These are phyloP conservation scores for Aspergillus uvarum DNA, from an alignment of 2,329 filamentous ascomycete species.

Conservation along the genomic window DNA sequence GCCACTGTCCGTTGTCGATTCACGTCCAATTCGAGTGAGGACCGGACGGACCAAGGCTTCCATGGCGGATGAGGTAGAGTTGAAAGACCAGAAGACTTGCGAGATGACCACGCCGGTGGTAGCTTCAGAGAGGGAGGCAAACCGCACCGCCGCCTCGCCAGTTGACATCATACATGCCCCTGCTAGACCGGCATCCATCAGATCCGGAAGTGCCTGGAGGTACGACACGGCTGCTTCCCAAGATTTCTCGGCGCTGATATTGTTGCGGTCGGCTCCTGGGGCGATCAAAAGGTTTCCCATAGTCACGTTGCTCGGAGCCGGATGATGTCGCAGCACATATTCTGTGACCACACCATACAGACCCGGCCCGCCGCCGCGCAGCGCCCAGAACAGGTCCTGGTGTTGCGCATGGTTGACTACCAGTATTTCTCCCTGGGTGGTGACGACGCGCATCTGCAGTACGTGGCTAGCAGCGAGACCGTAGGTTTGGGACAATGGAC, in stretches of 20 bases:
- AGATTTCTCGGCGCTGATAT: too few species aligned
- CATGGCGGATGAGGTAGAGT: not conserved
- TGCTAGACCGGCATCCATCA: too few species aligned
- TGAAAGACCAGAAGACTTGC: constrained; percentile 6
- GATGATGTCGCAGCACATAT: constrained; percentile 4
- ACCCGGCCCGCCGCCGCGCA: constrained; percentile 48
- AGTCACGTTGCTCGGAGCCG: too few species aligned
- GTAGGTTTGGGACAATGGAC: constrained; percentile 21
- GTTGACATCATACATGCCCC: too few species aligned
- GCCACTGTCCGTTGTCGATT: not conserved
- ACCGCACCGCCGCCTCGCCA: not conserved
- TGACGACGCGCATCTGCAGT: constrained; percentile 28
- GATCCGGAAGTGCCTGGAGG: too few species aligned
- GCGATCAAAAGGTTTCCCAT: too few species aligned
- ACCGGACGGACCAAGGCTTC: constrained; percentile 2
- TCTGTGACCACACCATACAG: constrained; percentile 23
- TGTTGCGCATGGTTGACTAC: constrained; percentile 38
- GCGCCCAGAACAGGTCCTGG: constrained; percentile 53
- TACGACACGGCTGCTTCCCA: too few species aligned
- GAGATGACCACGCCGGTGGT: not conserved
- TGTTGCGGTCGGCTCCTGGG: too few species aligned
- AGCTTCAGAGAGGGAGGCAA: not conserved
- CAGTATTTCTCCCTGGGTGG: constrained; percentile 33
- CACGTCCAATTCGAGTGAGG: not conserved
- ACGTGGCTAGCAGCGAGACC: constrained; percentile 30